Base-by-base conservation (phyloP, 2,329 filamentous ascomycete species). In the Fusarium nygamai region DNA sequence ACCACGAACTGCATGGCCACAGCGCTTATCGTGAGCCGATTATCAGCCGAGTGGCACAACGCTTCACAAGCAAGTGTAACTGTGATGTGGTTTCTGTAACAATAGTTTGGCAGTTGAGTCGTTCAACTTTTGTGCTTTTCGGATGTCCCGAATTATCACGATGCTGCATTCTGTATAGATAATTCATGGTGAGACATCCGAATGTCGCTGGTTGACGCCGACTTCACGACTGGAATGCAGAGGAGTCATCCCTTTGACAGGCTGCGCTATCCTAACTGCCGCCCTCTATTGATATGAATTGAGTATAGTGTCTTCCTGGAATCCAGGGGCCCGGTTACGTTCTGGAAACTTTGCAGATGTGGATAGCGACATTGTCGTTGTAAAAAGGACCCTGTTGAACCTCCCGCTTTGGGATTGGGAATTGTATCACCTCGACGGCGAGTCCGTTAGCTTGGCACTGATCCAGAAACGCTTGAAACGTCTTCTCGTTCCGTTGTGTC, bases 401-500 rank as follows among this genome's bases (percentile, higher is more conserved):
- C 12, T 76, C 74, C 31, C 78, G 78, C 10, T 76, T 67, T 20
- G 82, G 81, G 29, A 88, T 81, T 0, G 80, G 78, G 67, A 86
- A 89, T 5, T 80, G 74, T 33, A 89, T 71, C 44, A 86, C 81
- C 50, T 83, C 78, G 24, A 90, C 82, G 20, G 65, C 76, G 73
- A 88, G 85, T 2, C 80, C 80, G 17, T 81, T 85, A 80, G 82
- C 82, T 82, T 86, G 82, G 81, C 92, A 93, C 57, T 85, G 87
- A 31, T 86, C 83, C 70, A 90, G 78, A 79, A 95, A 95, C 11
- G 84, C 84, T 69, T 89, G 85, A 77, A 93, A 93, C 0, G 93
- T 95, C 67, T 89, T 85, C 67, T 87, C 85, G 75, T 95, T 95
- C 69, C 94, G 87, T 72, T 95, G 88, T 0, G 93, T 92, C 24